Base-by-base conservation (phyloP, 371 early-diverging fungal genomes). In the Mucor circinelloides region DNA sequence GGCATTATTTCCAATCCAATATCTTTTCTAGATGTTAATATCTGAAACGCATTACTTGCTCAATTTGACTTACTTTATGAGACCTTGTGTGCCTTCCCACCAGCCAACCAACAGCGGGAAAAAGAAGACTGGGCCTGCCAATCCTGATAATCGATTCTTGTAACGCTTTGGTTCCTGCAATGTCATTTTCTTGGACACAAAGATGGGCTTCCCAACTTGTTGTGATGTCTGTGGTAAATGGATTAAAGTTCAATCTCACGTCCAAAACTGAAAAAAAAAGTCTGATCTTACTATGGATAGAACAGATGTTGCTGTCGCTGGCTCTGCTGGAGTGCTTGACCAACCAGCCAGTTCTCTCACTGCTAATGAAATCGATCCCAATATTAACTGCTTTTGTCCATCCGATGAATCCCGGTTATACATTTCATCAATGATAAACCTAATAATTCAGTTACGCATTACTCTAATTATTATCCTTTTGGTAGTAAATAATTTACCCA, bases 51-150 rank as follows among this genome's bases (percentile, higher is more conserved):
- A 48, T 48, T 12, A 23, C 50, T 15, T 44, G 44, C 17, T 1
- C 8, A 44, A 12, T 44, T 17, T 59, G 13, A 0, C 63, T 72
- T 75, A 80, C 81, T 68, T 74, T 52, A 69, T 60, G 15, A 71
- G 71, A 1, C 72, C 74, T 63, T 78, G 74, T 1, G 77, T 67
- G 2, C 80, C 81, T 66, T 81, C 82, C 84, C 84, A 84, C 82
- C 82, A 84, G 1, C 84, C 84, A 15, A 76, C 75, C 0, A 84
- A 27, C 28, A 84, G 56, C 6, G 84, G 84, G 23, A 80, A 81
- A 50, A 84, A 84, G 62, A 84, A 81, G 21, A 72, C 60, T 21
- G 73, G 67, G 0, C 80, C 77, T 2, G 79, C 80, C 19, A 81
- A 48, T 42, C 80, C 81, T 59, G 73, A 67, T 7, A 84, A 46